Base-by-base conservation (phyloP, 1,284 basidiomycete genomes). In the Ustilago vetiveriae region DNA sequence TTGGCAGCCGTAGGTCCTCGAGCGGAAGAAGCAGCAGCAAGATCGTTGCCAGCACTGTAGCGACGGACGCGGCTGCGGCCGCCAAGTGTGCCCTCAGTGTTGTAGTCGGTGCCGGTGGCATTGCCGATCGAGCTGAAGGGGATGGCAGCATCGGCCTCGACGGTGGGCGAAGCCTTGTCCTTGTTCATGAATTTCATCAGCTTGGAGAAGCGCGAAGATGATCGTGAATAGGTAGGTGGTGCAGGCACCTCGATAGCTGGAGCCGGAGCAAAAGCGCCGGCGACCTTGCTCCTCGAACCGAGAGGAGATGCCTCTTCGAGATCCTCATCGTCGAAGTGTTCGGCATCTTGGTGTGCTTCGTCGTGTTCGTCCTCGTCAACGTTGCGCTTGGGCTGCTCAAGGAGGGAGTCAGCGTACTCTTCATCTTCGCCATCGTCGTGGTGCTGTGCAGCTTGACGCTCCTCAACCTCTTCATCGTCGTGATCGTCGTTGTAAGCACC, bases 121-220 rank as follows among this genome's bases (percentile, higher is more conserved):
- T 44, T 53, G 27, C 42, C 52, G 39, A 38, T 19, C 32, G 52
- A 43, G 44, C 26, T 53, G 45, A 48, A 53, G 6, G 50, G 49
- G 5, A 48, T 22, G 14, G 29, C 50, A 17, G 45, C 9, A 4
- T 44, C 63, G 30, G 38, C 17, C 23, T 64, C 62, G 33, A 43
- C 32, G 10, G 45, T 32, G 21, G 63, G 56, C 14, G 51, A 51
- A 4, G 30, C n/a, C 42, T 48, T 53, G 36, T 58, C 64, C 52
- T 67, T 67, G 52, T 55, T 60, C 44, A 67, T 60, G 45, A 67
- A 67, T 45, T 67, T 67, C 24, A 67, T 55, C 26, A 59, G 49
- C 45, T 60, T 60, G 11, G 56, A 56, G 48, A 67, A 60, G 30
- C 64, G 64, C 35, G 64, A 57, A 24, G 60, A 64, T 9, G 49